These are phyloP conservation scores for Clarireedia paspali DNA, from an alignment of 2,329 filamentous ascomycete species.

Conservation along the genomic window DNA sequence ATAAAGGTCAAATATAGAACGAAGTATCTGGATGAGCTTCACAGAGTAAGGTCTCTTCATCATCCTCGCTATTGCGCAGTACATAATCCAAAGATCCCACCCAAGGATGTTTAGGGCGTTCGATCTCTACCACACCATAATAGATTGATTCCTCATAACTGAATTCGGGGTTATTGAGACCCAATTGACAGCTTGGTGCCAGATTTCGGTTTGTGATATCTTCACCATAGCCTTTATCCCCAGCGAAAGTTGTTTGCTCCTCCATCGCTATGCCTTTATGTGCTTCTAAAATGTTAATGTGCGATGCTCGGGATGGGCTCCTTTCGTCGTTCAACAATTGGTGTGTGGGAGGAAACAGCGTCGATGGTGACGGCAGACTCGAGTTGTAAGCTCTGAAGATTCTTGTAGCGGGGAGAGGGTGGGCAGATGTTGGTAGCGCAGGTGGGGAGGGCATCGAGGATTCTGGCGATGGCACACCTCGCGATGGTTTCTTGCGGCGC, in stretches of 20 bases:
- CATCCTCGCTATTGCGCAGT: no score
- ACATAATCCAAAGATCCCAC: neutral
- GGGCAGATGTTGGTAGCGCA: neutral
- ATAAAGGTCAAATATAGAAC: no score
- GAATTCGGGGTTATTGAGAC: constrained; percentile 15
- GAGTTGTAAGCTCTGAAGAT: neutral
- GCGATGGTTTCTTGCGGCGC: neutral
- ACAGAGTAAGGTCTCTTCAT: no score
- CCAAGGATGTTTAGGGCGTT: neutral
- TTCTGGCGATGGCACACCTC: neutral
- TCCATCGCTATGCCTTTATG: constrained; percentile 42
- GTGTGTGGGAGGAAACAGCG: neutral
- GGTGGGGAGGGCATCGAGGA: neutral
- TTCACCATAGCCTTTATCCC: constrained; percentile 51
- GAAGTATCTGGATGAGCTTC: no score
- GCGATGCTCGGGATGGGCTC: constrained; percentile 2
- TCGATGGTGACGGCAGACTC: neutral
- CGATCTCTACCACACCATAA: constrained; percentile 2
- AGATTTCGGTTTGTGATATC: constrained; percentile 56
- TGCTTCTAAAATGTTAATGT: constrained; percentile 51
- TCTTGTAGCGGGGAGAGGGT: neutral
- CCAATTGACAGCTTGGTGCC: neutral
- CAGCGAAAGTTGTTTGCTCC: constrained; percentile 41
- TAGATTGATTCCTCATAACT: constrained; percentile 17
- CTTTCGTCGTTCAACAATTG: neutral